Base-by-base conservation (phyloP, 495 filamentous ascomycete genomes). In the Glonium stellatum region DNA sequence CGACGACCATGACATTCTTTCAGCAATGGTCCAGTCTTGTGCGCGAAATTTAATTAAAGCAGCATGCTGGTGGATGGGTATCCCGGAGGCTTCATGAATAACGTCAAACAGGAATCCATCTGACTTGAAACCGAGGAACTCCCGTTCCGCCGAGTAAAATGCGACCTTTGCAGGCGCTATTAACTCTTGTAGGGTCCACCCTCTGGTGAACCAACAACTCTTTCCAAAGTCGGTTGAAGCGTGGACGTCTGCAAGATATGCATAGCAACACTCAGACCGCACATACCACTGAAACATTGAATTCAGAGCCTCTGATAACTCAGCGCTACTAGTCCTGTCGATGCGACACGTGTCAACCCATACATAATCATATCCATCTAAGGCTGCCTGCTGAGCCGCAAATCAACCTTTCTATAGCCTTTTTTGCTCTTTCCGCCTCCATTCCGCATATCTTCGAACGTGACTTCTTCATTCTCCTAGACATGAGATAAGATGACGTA, bases 271-370 rank as follows among this genome's bases (percentile, higher is more conserved):
- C 1, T 22, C 27, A 6, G 63, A 39, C 22, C 54, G 44, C 8
- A 31, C 12, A 49, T 68, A 68, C 54, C 56, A 63, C 8, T 19
- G 54, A 51, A 68, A 77, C 72, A 79, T 78, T 22, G 70, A 75
- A 55, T 78, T 78, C 55, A 79, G 75, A 11, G 75, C 70, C 57
- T 76, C 66, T 21, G 47, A 65, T 12, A 77, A 57, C 54, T 75
- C 75, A 0, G 75, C 68, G 58, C 67, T 71, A 39, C 61, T 67
- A 12, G 37, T 27, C 57, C 70, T 73, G 41, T 65, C 59, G 22
- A 65, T 65, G 41, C 41, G 21, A 60, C n/a, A n/a, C n/a, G 65
- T 68, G 35, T 68, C 65, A 4, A 68, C n/a, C 65, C 65, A 69
- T 5, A n/a, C 56, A 11, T 9, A 54, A n/a, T 23, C 22, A 18